Conservation (phyloP, 73 alveolate species). For the Symbiodinium natans region DNA sequence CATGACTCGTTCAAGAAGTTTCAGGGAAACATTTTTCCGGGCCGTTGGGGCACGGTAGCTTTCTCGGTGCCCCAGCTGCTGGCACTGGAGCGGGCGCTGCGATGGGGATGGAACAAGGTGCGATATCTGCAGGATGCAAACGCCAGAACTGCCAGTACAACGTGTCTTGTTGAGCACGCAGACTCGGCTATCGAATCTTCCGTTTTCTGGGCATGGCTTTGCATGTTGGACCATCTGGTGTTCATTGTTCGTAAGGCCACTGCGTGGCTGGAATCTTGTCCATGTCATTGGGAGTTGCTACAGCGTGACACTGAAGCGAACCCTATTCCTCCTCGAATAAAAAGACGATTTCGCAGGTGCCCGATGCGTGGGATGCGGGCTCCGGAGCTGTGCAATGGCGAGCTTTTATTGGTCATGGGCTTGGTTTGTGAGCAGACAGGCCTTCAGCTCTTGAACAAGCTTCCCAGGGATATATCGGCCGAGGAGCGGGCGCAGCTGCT, state of each 20-base stretch:
- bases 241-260: too few relatives aligned
- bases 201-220: background rate
- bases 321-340: background rate
- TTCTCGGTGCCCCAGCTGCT: background rate
- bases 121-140: background rate
- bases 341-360: background rate
- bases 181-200: background rate
- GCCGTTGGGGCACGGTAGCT: background rate
- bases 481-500: background rate
- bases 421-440: background rate
- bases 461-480: background rate
- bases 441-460: background rate
- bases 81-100: background rate
- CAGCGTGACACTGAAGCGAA: background rate
- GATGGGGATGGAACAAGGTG: background rate
- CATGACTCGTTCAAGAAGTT: background rate
- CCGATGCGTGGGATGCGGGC: background rate
- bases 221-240: background rate
- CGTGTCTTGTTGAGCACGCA: background rate
- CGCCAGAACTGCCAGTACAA: background rate
- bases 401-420: background rate
- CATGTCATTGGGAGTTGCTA: background rate
- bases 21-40: background rate
- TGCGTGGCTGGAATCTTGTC: background rate
- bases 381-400: background rate